phyloP scores from a whole-genome alignment of 1,284 basidiomycete genomes.

The Gymnopus androsaceus region DNA sequence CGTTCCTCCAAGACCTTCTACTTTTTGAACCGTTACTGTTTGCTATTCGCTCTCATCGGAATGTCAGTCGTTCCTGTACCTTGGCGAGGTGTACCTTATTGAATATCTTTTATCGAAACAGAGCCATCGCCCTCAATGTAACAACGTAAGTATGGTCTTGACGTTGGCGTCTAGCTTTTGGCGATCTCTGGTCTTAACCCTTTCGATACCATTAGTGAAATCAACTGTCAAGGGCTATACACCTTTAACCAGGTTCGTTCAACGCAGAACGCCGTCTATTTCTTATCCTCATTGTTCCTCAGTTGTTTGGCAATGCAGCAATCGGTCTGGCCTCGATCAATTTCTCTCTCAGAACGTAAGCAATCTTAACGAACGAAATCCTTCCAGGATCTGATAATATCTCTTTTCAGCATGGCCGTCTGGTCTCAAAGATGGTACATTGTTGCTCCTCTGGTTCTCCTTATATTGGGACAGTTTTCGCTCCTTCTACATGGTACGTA shows the following conservation, averaged over 20 bases:
- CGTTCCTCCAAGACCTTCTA: slow-evolving; percentile 60
- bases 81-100: not conserved
- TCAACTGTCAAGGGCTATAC: slow-evolving; percentile 70
- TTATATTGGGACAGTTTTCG: slow-evolving; percentile 78
- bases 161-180: not conserved
- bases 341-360: slow-evolving; percentile 75
- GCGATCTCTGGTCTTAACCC: not conserved
- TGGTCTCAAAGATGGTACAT: slow-evolving; percentile 67
- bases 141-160: slow-evolving; percentile 38
- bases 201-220: slow-evolving; percentile 44
- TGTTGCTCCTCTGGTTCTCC: slow-evolving; percentile 50
- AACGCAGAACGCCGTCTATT: not conserved
- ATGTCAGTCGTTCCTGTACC: slow-evolving; percentile 49
- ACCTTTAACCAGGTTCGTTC: slow-evolving; percentile 66
- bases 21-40: slow-evolving; percentile 69
- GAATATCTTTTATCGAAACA: slow-evolving; percentile 25
- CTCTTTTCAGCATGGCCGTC: slow-evolving; percentile 58
- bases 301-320: slow-evolving; percentile 64
- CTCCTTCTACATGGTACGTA: slow-evolving; percentile 70
- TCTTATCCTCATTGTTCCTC: not conserved
- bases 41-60: slow-evolving; percentile 69
- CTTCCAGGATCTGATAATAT: not conserved
- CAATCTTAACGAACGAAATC: slow-evolving; percentile 17
- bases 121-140: slow-evolving; percentile 60
- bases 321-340: slow-evolving; percentile 79